Evolutionary conservation across 2,329 filamentous ascomycete genomes (phyloP), one percentile per base, ranked within the genome.

Genomic region (Raffaelea arxii): DNA sequence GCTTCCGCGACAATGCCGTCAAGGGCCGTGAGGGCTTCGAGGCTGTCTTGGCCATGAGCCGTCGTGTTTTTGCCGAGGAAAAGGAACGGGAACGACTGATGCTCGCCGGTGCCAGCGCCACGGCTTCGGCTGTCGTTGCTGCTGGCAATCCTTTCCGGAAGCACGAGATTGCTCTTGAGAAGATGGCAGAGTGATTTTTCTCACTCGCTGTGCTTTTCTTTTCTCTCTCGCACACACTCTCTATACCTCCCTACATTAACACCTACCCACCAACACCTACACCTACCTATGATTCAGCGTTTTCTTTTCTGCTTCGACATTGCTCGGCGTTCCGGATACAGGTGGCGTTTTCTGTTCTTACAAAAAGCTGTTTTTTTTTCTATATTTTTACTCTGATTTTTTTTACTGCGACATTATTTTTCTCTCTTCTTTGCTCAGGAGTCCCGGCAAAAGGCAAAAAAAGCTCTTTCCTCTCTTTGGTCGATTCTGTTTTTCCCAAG

Each of bases 11-110:
- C 66, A 98, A 98, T 60, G 91, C 92, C 22, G 74, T 75, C 55
- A 90, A 87, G 67, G 92, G 92, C 53, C 82, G 85, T 53, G 90
- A 97, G 66, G 92, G 92, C 2, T 98, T 98, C 62, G 92, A 98
- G 71, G 80, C 84, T 52, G 92, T 98, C 9, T 75, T 98, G 25
- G 86, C 88, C 62, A 95, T 95, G 82, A 94, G 88, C 65, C 74
- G 91, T 55, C 79, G 86, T 60, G 90, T 90, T 1, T 97, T 96
- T 60, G 84, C 86, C 47, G 87, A 96, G 72, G 88, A 97, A 69
- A 79, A 81, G 64, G 84, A 86, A 62, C 73, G 78, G 51, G 72
- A 77, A 57, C 55, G 55, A 11, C 40, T 52, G 46, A 44, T 52
- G 42, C n/a, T n/a, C n/a, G n/a, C n/a, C n/a, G n/a, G n/a, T n/a